Conservation (phyloP, 306 rosid genomes). For the Hippophae rhamnoides region DNA sequence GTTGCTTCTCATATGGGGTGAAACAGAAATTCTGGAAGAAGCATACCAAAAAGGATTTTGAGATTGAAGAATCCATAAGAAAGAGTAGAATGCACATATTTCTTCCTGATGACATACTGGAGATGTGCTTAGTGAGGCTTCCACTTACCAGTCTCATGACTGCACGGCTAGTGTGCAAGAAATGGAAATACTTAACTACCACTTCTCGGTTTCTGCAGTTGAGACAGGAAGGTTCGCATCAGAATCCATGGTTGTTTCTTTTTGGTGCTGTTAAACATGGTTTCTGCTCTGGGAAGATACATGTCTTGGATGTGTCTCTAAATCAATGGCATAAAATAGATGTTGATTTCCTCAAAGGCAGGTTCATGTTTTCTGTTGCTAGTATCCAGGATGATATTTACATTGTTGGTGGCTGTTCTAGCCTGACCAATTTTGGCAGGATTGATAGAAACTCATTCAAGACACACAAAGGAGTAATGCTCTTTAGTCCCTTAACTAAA, state of each 20-base stretch:
- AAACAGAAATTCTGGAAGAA: conserved; percentile 82
- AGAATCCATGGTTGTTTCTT: conserved; percentile 81
- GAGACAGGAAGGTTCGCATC: conserved; percentile 77
- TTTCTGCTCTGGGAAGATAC: conserved; percentile 87
- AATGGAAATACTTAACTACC: conserved; percentile 78
- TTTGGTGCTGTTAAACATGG: conserved; percentile 93
- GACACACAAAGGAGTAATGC: conserved; percentile 84
- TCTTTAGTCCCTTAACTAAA: conserved; percentile 77
- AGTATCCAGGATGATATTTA: conserved; percentile 75
- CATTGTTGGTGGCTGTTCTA: conserved; percentile 91
- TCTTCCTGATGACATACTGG: conserved; percentile 95
- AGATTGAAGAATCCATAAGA: conserved; percentile 46
- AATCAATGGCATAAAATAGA: conserved; percentile 80
- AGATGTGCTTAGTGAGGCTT: conserved; percentile 92
- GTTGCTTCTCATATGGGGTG: conserved; percentile 84
- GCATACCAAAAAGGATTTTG: conserved; percentile 47
- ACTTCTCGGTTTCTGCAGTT: conserved; percentile 74
- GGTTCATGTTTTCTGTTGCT: conserved; percentile 86
- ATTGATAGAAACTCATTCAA: conserved; percentile 85
- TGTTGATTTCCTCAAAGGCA: conserved; percentile 73
- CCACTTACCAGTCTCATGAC: conserved; percentile 82
- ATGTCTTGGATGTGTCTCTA: conserved; percentile 68
- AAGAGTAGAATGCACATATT: conserved; percentile 63
- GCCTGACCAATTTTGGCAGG: conserved; percentile 78
- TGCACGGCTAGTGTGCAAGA: conserved; percentile 96